Conservation (phyloP, 2,329 filamentous ascomycete species). For the Neobulgaria alba region DNA sequence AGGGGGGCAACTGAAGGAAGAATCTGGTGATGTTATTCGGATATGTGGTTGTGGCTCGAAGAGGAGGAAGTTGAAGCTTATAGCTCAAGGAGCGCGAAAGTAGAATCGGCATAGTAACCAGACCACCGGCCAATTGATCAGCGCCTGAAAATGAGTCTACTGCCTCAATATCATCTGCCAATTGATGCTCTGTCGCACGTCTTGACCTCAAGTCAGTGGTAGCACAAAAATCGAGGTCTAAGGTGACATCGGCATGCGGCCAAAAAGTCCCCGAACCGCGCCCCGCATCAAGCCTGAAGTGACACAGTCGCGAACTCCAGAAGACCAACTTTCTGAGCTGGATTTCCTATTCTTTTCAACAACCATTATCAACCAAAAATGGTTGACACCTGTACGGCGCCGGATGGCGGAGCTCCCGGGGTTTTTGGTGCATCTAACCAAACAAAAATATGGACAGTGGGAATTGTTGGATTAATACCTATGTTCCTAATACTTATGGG, state of each 20-base stretch:
- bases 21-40: not conserved
- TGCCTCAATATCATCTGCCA: not conserved
- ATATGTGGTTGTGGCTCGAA: not conserved
- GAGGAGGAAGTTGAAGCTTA: not conserved
- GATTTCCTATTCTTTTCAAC: not conserved
- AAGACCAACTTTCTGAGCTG: not conserved
- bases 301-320: conserved; percentile 5
- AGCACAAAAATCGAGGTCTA: no score
- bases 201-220: no score
- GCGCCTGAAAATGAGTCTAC: not conserved
- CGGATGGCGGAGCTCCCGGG: conserved; percentile 22
- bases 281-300: not conserved
- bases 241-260: no score
- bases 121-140: no score
- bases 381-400: conserved; percentile 25
- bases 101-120: not conserved
- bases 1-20: conserved; percentile 25
- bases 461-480: conserved; percentile 27
- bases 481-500: conserved; percentile 22
- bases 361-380: conserved; percentile 1
- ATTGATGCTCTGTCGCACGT: not conserved
- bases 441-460: conserved; percentile 9
- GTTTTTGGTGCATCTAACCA: conserved; percentile 27
- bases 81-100: not conserved
- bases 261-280: not conserved